These are phyloP conservation scores for Rhodotorula sp. DNA, from an alignment of 1,284 basidiomycete genomes.

Conservation along the genomic window DNA sequence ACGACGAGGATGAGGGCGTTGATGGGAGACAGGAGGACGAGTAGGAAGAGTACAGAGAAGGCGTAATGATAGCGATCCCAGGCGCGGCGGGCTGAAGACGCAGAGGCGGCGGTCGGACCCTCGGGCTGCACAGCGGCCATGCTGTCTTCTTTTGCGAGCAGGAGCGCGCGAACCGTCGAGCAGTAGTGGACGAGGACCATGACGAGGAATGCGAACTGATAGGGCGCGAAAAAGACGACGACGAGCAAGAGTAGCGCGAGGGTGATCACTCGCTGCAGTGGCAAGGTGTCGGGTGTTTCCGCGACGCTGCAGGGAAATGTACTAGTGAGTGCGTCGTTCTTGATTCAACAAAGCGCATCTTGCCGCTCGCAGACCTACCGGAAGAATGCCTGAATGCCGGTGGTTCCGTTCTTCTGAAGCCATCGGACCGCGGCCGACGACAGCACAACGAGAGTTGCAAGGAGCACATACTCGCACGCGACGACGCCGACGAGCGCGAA, in stretches of 20 bases:
- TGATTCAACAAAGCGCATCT: too few relatives aligned
- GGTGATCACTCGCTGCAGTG: slow-evolving; percentile 54
- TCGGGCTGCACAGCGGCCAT: not conserved
- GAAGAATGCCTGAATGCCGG: not conserved
- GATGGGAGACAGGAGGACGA: slow-evolving; percentile 79
- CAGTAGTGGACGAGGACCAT: slow-evolving; percentile 71
- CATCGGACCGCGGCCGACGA: slow-evolving; percentile 1
- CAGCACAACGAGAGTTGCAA: slow-evolving; percentile 16
- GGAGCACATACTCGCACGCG: slow-evolving; percentile 16
- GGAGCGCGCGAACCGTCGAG: slow-evolving; percentile 46
- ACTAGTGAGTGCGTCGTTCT: not conserved
- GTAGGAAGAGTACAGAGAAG: slow-evolving; percentile 67
- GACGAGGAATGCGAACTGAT: slow-evolving; percentile 84
- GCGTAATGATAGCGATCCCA: slow-evolving; percentile 40
- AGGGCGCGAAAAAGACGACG: slow-evolving; percentile 74
- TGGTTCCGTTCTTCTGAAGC: not conserved
- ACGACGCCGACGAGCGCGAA: slow-evolving; percentile 27
- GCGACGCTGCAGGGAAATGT: not conserved
- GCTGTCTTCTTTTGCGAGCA: slow-evolving; percentile 15
- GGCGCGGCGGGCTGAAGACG: not conserved
- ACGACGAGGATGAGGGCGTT: slow-evolving; percentile 77
- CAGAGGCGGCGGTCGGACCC: not conserved
- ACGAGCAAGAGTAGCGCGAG: slow-evolving; percentile 63
- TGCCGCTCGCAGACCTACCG: not conserved
- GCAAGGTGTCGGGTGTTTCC: slow-evolving; percentile 17